Conservation (phyloP, 148 eudicot species). For the Fallopia convolvulus region DNA sequence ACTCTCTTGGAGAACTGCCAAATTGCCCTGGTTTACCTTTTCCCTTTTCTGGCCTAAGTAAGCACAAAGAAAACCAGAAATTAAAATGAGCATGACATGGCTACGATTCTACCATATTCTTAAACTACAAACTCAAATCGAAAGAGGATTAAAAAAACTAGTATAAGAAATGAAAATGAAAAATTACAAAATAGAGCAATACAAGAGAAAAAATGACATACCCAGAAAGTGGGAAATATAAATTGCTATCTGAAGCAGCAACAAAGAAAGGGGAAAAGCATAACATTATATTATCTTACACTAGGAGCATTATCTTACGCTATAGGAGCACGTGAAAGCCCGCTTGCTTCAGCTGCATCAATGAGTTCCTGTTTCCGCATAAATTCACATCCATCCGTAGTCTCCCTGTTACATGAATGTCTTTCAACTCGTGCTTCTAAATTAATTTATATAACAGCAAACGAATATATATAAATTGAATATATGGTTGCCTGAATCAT, state of each 20-base stretch:
- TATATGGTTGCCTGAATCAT: neutral
- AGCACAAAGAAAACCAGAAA: conserved; percentile 14
- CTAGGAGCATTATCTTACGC: conserved; percentile 33
- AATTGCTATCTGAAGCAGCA: neutral
- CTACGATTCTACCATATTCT: neutral
- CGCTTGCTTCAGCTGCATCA: conserved; percentile 96
- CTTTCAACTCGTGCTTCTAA: neutral
- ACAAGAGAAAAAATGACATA: neutral
- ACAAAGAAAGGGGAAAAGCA: neutral
- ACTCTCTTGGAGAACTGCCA: conserved; percentile 81
- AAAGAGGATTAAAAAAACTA: neutral
- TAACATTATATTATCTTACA: neutral
- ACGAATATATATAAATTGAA: neutral
- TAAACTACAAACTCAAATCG: neutral
- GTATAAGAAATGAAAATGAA: neutral
- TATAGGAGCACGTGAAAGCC: conserved; percentile 81
- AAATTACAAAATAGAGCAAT: neutral
- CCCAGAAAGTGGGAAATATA: neutral
- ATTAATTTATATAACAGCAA: neutral
- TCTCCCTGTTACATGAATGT: conserved; percentile 32
- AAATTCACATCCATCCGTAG: conserved; percentile 40
- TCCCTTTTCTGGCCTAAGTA: conserved; percentile 63
- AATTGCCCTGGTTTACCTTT: conserved; percentile 61
- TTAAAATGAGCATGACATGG: neutral
- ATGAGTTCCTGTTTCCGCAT: conserved; percentile 83